These are phyloP conservation scores for Backusella parvicylindrica DNA, from an alignment of 192 early-diverging fungal species.

Conservation along the genomic window DNA sequence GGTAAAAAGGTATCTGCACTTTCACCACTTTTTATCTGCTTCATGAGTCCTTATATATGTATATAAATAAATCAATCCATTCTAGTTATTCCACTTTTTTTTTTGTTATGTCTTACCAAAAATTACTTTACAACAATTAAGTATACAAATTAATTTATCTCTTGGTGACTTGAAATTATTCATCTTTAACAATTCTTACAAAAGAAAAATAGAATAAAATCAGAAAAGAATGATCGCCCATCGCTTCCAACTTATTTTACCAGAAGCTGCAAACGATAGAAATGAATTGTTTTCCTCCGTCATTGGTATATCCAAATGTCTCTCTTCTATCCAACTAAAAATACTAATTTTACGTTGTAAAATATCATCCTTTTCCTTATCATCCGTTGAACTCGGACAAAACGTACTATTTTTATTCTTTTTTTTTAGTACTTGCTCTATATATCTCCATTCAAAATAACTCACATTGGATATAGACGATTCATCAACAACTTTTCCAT, in stretches of 20 bases:
- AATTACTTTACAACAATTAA: slow-evolving; percentile 83
- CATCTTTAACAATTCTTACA: slow-evolving; percentile 68
- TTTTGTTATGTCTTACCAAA: slow-evolving; percentile 41
- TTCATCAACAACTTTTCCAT: slow-evolving; percentile 88
- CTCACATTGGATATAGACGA: slow-evolving; percentile 57
- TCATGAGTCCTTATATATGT: neutral
- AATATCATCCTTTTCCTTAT: slow-evolving; percentile 72
- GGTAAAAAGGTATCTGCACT: slow-evolving; percentile 77
- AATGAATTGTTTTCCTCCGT: slow-evolving; percentile 60
- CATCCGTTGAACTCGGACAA: slow-evolving; percentile 68
- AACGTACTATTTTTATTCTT: slow-evolving; percentile 48
- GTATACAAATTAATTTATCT: slow-evolving; percentile 80
- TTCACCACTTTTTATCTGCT: slow-evolving; percentile 44
- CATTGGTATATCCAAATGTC: slow-evolving; percentile 68
- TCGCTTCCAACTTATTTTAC: slow-evolving; percentile 37
- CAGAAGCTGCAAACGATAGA: slow-evolving; percentile 59
- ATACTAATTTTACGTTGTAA: slow-evolving; percentile 70
- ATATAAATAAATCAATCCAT: no score
- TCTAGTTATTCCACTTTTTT: no score
- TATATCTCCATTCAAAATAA: neutral
- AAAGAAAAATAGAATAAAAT: neutral
- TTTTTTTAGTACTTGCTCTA: no score
- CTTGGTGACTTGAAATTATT: slow-evolving; percentile 83
- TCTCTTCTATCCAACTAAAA: slow-evolving; percentile 67
- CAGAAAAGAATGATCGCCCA: no score